Base-by-base conservation (phyloP, 1,139 yeast species). In the Candida tropicalis region DNA sequence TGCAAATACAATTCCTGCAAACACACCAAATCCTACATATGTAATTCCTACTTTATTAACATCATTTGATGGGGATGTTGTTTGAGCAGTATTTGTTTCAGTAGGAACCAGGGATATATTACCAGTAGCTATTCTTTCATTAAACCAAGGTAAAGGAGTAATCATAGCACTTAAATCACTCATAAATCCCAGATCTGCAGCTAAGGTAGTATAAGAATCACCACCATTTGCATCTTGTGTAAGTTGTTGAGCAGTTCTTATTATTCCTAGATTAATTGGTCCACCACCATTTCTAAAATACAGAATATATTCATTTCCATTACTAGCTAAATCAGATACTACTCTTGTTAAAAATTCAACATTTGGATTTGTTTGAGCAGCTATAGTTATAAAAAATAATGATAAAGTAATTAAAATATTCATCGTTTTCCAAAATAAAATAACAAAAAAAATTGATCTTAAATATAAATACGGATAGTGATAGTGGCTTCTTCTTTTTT, bases 131-230 rank as follows among this genome's bases (percentile, higher is more conserved):
- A 58, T 38, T 48, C 63, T 49, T 17, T 39, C 36, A 10, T 42
- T 47, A 43, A 57, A 59, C 75, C 76, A 70, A 15, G 72, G 73
- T 48, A 70, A 62, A 27, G 58, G 51, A 22, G 69, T 59, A 22
- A 70, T 74, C 47, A 59, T 65, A 4, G 55, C 42, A 41, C 57
- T 61, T 37, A 70, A 47, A 15, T 59, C 49, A 12, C 16, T 15
- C 39, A 44, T 41, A 11, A 48, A 24, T 11, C 13, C 43, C 34
- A 28, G 35, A 40, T 58, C 52, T 24, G 59, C 55, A 47, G 68
- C 56, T 44, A 68, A 50, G 11, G 75, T 66, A 31, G 74, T 68
- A 55, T 68, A 58, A 5, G 61, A 55, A 49, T 68, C 69, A 50
- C 69, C 72, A 50, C 68, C 72, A 51, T 66, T 65, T 3, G 43